Evolutionary conservation across 129 eudicot species (phyloP).

Genomic region (Flaveria brownii): DNA sequence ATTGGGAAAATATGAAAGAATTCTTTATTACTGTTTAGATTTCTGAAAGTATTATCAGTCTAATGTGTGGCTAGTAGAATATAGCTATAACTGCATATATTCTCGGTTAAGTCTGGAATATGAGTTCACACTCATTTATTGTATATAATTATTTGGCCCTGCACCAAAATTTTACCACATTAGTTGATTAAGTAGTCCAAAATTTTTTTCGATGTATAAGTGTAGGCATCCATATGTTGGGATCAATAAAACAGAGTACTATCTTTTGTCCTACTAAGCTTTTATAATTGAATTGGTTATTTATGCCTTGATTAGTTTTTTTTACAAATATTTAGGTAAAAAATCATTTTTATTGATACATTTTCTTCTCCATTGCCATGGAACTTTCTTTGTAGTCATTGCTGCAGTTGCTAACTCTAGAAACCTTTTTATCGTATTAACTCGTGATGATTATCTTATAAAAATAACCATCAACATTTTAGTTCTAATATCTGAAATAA

Average conservation of each 20-base stretch:
- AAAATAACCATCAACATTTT: not conserved
- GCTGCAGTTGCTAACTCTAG: not conserved
- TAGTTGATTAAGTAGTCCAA: no score
- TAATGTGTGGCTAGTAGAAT: not conserved
- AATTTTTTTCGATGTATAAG: not conserved
- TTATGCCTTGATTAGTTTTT: no score
- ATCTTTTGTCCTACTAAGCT: not conserved
- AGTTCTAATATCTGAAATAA: constrained; percentile 11
- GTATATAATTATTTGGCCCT: no score
- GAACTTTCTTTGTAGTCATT: no score
- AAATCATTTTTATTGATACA: no score
- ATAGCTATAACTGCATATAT: not conserved
- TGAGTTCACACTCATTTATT: not conserved
- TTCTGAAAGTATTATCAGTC: not conserved
- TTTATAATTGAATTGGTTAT: no score
- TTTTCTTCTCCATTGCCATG: no score
- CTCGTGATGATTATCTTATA: not conserved
- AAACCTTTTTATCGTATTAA: not conserved
- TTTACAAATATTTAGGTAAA: no score
- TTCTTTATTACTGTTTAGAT: no score
- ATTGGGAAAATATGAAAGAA: no score
- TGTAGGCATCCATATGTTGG: no score
- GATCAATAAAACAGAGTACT: not conserved
- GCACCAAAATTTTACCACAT: no score
- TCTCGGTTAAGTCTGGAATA: not conserved